These are phyloP conservation scores for Kodamaea leandrae DNA, from an alignment of 805 yeast genomes.

Conservation along the genomic window DNA sequence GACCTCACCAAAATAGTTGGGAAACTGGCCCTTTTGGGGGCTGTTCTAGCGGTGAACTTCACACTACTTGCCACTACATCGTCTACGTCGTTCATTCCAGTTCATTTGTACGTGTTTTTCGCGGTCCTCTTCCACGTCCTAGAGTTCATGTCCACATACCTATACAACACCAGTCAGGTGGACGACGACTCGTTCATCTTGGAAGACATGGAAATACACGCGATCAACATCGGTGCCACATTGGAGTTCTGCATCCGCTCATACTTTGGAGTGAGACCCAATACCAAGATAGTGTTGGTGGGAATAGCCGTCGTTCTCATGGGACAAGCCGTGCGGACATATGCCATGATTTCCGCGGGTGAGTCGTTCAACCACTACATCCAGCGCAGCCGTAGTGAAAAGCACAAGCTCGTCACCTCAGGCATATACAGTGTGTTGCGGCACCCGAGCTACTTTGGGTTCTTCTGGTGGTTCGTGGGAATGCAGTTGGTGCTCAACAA, in stretches of 20 bases:
- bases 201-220: constrained; percentile 21
- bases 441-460: constrained; percentile 92
- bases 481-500: constrained; percentile 71
- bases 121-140: constrained; percentile 66
- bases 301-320: constrained; percentile 50
- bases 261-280: constrained; percentile 6
- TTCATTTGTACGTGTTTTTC: constrained; percentile 7
- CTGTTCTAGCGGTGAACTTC: constrained; percentile 18
- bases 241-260: constrained; percentile 13
- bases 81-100: constrained; percentile 1
- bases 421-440: constrained; percentile 70
- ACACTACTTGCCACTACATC: constrained; percentile 2
- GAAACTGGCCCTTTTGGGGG: constrained; percentile 35
- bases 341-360: constrained; percentile 87
- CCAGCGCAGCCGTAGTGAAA: constrained; percentile 44
- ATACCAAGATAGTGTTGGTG: constrained; percentile 18
- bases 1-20: constrained; percentile 29
- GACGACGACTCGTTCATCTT: constrained; percentile 52
- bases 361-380: constrained; percentile 82
- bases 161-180: constrained; percentile 63
- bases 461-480: constrained; percentile 91
- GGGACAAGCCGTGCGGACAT: constrained; percentile 70
- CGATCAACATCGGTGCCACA: constrained; percentile 15
- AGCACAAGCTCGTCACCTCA: constrained; percentile 64
- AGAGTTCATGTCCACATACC: constrained; percentile 80